A percentile compares a stretch with the other conserved stretches of the same genome.
Evolutionary conservation across 2,329 filamentous ascomycete genomes (phyloP).

Genomic region (Xylaria sp.): DNA sequence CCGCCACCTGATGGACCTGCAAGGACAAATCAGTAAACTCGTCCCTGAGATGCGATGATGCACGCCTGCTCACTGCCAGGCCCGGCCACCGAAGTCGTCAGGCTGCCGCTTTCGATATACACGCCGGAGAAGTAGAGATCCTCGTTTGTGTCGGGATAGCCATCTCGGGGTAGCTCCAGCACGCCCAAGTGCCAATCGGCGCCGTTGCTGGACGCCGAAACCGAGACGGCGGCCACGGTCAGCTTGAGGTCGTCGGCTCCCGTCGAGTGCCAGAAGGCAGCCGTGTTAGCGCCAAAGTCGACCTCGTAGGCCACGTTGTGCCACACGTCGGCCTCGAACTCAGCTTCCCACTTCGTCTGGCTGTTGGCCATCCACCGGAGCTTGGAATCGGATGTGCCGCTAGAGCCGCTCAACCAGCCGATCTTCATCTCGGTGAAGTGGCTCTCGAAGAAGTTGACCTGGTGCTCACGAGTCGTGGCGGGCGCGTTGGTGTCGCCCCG

Average conservation of each 20-base stretch:
- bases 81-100: slow-evolving; percentile 42
- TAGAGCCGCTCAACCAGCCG: slow-evolving; percentile 61
- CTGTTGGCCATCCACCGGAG: slow-evolving; percentile 70
- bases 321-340: slow-evolving; percentile 69
- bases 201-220: slow-evolving; percentile 67
- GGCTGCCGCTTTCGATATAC: slow-evolving; percentile 66
- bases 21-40: background rate
- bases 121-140: slow-evolving; percentile 76
- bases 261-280: slow-evolving; percentile 74
- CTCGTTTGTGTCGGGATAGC: slow-evolving; percentile 60
- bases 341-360: slow-evolving; percentile 65
- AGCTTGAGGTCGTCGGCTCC: slow-evolving; percentile 61
- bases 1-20: slow-evolving; percentile 16
- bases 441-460: slow-evolving; percentile 67
- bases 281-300: slow-evolving; percentile 66
- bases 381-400: slow-evolving; percentile 53
- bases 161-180: slow-evolving; percentile 65
- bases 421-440: slow-evolving; percentile 79
- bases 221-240: slow-evolving; percentile 64
- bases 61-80: slow-evolving; percentile 24
- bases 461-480: slow-evolving; percentile 67
- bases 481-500: slow-evolving; percentile 64
- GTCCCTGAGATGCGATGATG: background rate
- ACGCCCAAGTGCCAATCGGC: slow-evolving; percentile 76
- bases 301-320: slow-evolving; percentile 79